Base-by-base conservation (phyloP, 148 eudicot species). In the Cornus florida region DNA sequence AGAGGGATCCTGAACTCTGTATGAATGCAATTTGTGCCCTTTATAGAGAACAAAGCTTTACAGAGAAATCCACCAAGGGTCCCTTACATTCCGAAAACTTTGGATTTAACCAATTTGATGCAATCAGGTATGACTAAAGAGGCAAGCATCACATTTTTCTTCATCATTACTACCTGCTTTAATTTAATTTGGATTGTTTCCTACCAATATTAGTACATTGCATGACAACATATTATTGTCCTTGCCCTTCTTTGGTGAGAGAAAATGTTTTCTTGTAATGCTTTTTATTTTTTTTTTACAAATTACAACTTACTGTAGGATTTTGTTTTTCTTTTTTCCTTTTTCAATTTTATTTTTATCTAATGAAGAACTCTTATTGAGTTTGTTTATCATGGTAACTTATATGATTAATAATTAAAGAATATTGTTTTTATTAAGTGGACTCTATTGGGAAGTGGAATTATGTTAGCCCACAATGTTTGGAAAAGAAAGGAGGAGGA, bases 21-120 rank as follows among this genome's bases (percentile, higher is more conserved):
- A 75, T 90, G 91, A 76, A 80, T 79, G 93, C 86, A 31, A 53
- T 90, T 32, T 88, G 93, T 82, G 88, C 87, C 24, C 77, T 90
- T 20, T 85, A 90, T 73, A 78, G 88, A 67, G 86, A 81, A 62
- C 78, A 80, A 13, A 32, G 32, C 33, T 8, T 6, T 75, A 24
- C 38, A 10, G 9, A 23, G 46, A n/a, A 70, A 57, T 50, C 71
- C 3, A 17, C 9, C 39, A 31, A 9, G 8, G 76, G 75, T 74
- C 73, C 70, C 31, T 72, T 16, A 22, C 17, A 66, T 67, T n/a
- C 38, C 78, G 39, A 17, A 13, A 62, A 22, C 13, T 43, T 0
- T 32, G 48, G 31, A 22, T 74, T 73, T 31, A 5, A n/a, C 16
- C 77, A 23, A 22, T 75, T 41, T 20, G 69, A 77, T 77, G 57